Evolutionary conservation across 2,329 filamentous ascomycete species (phyloP).

Genomic region (Colletotrichum aenigma): DNA sequence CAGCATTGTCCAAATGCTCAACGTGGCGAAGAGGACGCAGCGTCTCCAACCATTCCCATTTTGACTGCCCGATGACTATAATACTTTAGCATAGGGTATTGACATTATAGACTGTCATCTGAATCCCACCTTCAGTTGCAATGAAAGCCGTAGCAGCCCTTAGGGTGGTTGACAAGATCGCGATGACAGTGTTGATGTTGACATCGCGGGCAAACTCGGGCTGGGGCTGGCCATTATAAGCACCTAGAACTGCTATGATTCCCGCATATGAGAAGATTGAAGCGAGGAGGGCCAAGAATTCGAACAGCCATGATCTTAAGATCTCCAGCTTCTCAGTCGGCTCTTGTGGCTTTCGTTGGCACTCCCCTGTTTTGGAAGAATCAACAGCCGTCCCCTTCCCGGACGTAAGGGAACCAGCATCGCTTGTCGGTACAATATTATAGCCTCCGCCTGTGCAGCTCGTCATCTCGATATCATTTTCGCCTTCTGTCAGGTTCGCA

Average conservation of each 20-base stretch:
- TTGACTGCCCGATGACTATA: neutral
- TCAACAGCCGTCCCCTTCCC: no score
- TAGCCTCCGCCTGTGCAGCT: no score
- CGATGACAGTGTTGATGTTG: neutral
- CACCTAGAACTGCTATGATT: fast-evolving
- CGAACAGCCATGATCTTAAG: neutral
- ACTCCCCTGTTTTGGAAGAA: no score
- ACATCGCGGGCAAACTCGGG: neutral
- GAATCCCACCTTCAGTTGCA: neutral
- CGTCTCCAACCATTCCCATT: neutral
- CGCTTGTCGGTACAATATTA: no score
- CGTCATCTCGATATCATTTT: no score
- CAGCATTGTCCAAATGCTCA: neutral
- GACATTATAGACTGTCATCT: neutral
- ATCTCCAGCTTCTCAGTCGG: neutral
- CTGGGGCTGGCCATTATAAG: neutral
- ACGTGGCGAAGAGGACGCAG: neutral
- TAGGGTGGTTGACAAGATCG: neutral
- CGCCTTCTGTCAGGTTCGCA: no score
- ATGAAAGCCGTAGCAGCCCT: neutral
- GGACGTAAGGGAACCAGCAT: no score
- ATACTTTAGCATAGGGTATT: neutral
- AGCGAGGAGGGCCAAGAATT: neutral
- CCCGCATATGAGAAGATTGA: neutral
- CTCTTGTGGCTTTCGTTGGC: no score